Conservation (phyloP, 805 yeast genomes). For the Maudiozyma bulderi region DNA sequence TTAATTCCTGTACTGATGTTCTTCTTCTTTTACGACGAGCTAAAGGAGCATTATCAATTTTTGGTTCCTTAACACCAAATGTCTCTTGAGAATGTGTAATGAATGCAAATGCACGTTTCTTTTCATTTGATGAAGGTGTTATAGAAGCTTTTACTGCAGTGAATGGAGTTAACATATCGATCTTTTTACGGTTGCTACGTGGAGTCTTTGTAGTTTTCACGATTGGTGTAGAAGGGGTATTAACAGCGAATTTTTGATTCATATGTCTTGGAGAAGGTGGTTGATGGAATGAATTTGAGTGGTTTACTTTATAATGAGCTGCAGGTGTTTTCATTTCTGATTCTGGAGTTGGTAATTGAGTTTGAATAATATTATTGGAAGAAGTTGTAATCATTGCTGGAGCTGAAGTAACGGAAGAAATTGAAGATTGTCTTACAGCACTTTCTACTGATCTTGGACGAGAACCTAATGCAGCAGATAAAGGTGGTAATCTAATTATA, state of each 20-base stretch:
- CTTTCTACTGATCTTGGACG: constrained; percentile 21
- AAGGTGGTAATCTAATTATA: constrained; percentile 24
- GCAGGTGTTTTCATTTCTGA: neutral
- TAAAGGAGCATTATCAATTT: constrained; percentile 80
- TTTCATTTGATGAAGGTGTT: constrained; percentile 25
- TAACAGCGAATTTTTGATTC: neutral
- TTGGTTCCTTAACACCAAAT: constrained; percentile 72
- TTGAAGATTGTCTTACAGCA: constrained; percentile 14
- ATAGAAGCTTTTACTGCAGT: constrained; percentile 27
- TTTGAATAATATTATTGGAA: neutral
- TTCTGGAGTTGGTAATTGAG: constrained; percentile 2
- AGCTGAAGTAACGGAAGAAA: neutral
- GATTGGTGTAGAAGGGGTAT: constrained; percentile 14
- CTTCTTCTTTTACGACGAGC: constrained; percentile 94
- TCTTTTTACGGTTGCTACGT: constrained; percentile 8
- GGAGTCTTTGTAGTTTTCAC: constrained; percentile 6
- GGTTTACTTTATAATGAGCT: neutral
- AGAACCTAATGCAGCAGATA: constrained; percentile 7
- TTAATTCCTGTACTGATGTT: constrained; percentile 80
- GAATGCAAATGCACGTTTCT: constrained; percentile 57
- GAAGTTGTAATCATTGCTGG: neutral
- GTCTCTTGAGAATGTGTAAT: constrained; percentile 90
- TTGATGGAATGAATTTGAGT: neutral
- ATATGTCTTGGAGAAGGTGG: neutral
- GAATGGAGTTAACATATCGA: constrained; percentile 24